These are phyloP conservation scores for Colletotrichum neosansevieriae DNA, from an alignment of 2,329 filamentous ascomycete species.

Conservation along the genomic window DNA sequence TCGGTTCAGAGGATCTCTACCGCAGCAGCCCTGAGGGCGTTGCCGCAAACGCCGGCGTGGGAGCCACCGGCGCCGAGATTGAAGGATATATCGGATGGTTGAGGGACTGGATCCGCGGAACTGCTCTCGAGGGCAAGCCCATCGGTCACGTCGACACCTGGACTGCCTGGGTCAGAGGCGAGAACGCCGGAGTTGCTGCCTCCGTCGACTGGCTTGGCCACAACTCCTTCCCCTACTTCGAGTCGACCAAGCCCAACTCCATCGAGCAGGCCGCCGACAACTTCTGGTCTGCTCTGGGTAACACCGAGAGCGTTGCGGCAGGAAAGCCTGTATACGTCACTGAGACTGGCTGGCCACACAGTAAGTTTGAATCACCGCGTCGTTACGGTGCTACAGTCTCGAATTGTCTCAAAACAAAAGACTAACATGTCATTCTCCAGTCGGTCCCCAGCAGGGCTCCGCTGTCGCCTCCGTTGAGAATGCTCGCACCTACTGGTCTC, in stretches of 20 bases:
- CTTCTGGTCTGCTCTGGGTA: constrained; percentile 55
- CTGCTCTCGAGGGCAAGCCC: constrained; percentile 49
- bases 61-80: constrained; percentile 59
- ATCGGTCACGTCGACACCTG: constrained; percentile 70
- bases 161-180: constrained; percentile 62
- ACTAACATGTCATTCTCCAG: background rate
- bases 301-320: constrained; percentile 54
- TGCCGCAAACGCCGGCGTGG: constrained; percentile 28
- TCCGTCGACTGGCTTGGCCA: constrained; percentile 66
- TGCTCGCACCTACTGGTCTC: constrained; percentile 46
- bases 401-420: constrained; percentile 3
- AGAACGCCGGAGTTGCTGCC: constrained; percentile 58
- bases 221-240: constrained; percentile 67
- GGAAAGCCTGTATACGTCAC: constrained; percentile 61
- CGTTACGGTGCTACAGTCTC: background rate
- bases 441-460: constrained; percentile 59
- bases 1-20: constrained; percentile 70
- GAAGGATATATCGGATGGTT: constrained; percentile 69
- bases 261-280: constrained; percentile 54
- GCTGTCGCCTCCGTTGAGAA: constrained; percentile 58
- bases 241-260: constrained; percentile 49
- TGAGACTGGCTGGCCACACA: constrained; percentile 69
- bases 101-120: constrained; percentile 59
- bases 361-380: constrained; percentile 22
- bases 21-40: constrained; percentile 45